Evolutionary conservation across 371 early-diverging fungal genomes (phyloP).

Genomic region (Mortierella sp.): DNA sequence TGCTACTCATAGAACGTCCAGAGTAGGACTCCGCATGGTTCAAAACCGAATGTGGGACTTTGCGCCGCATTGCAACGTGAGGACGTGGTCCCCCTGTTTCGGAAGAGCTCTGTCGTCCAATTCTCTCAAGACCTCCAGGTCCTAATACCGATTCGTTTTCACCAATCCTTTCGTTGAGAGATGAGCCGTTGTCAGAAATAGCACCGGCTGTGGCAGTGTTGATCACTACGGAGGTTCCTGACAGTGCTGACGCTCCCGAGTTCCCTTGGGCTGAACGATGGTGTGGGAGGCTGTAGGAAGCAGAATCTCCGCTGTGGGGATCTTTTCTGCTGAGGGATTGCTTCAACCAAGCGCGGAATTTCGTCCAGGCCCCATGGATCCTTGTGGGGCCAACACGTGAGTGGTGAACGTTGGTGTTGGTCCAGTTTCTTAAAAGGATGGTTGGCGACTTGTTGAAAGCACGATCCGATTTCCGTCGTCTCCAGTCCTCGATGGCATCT

Average conservation of each 20-base stretch:
- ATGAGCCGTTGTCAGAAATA: too few relatives aligned
- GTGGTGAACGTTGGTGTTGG: conserved; percentile 37
- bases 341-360: not conserved
- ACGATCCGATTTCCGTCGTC: conserved; percentile 86
- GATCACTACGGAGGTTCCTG: conserved; percentile 14
- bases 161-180: not conserved
- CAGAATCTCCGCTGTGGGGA: too few relatives aligned
- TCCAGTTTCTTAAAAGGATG: conserved; percentile 45
- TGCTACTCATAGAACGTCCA: conserved; percentile 10
- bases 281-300: conserved; percentile 3
- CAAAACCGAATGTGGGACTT: conserved; percentile 49
- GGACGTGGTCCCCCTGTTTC: too few relatives aligned
- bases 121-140: conserved; percentile 6
- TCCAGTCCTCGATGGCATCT: conserved; percentile 94
- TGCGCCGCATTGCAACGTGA: conserved; percentile 31
- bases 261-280: conserved; percentile 11
- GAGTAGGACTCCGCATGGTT: conserved; percentile 42
- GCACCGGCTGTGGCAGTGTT: conserved; percentile 18
- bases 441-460: conserved; percentile 66
- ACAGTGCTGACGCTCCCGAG: too few relatives aligned
- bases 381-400: conserved; percentile 14
- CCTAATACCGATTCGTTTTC: conserved; percentile 38
- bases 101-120: too few relatives aligned
- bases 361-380: not conserved
- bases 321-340: too few relatives aligned